Evolutionary conservation across 257 asterid species (phyloP), one percentile per base, ranked within the genome.

Genomic region (Nicotiana undulata): DNA sequence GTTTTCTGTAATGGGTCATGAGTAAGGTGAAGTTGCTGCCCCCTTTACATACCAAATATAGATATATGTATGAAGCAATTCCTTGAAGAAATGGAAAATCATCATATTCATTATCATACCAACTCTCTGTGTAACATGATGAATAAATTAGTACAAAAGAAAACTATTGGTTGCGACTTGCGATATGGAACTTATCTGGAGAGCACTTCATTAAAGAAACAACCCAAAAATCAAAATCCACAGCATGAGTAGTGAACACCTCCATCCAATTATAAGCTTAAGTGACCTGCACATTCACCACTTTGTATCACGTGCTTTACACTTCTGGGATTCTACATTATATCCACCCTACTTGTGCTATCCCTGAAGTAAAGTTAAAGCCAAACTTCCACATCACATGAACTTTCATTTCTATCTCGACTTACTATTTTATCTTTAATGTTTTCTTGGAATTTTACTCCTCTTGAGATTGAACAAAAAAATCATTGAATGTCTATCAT

Each of bases 331-430:
- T 13, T 56, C 12, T 13, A 9, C 49, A 29, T 34, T 81, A 9
- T 32, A 29, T 63, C 84, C 46, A 16, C 18, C 76, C 59, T 53
- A 40, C 49, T 13, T 68, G 20, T 13, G 32, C 70, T 32, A 63
- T 67, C 79, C 80, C 68, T 60, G 59, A 70, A 79, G 81, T 83
- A 44, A 79, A 79, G 78, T 58, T 37, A 60, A 78, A 64, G 82
- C 65, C 32, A 84, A 49, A 6, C 12, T 24, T 65, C 34, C 58
- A 78, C 70, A 70, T 79, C 85, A 83, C 83, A 83, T 83, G 85
- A 46, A 46, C 40, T 13, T 22, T 12, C 32, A 29, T 9, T 22
- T 12, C 10, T 61, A 67, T 67, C 53, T 67, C 53, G 20, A 70
- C 31, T 34, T 5, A 40, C 34, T 20, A 1, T 40, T 66, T 32